Evolutionary conservation across 2,329 filamentous ascomycete species (phyloP).

Genomic region (Alternaria sp.): DNA sequence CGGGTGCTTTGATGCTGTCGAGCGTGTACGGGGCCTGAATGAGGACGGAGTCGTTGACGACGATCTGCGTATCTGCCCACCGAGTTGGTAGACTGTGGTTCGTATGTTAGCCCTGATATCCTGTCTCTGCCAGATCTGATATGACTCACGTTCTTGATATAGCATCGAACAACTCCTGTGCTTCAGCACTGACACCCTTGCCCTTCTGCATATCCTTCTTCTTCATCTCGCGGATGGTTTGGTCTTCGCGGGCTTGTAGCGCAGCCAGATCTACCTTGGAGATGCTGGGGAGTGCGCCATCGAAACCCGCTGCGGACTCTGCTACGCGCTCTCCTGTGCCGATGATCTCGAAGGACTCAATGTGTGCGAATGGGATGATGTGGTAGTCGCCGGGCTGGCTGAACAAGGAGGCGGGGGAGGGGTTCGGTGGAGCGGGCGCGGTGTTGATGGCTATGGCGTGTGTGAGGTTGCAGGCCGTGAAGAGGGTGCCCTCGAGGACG

Average conservation of each 20-base stretch:
- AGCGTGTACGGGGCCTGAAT: constrained; percentile 64
- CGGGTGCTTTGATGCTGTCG: constrained; percentile 59
- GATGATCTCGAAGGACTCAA: constrained; percentile 64
- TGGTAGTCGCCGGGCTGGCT: constrained; percentile 62
- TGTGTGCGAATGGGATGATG: constrained; percentile 65
- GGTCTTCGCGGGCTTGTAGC: constrained; percentile 62
- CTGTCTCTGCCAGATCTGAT: not conserved
- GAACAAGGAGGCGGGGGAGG: constrained; percentile 48
- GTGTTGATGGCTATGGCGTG: constrained; percentile 68
- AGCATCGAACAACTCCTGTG: constrained; percentile 68
- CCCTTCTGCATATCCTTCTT: constrained; percentile 64
- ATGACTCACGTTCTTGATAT: constrained; percentile 61
- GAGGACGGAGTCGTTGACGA: constrained; percentile 66
- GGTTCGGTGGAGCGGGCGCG: constrained; percentile 53
- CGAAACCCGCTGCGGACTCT: constrained; percentile 52
- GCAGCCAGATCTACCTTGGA: constrained; percentile 62
- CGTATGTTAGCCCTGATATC: constrained; percentile 9
- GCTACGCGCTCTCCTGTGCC: constrained; percentile 43
- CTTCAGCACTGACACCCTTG: constrained; percentile 66
- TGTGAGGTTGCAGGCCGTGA: constrained; percentile 66
- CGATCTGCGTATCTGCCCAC: constrained; percentile 65
- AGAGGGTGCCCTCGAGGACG: constrained; percentile 67
- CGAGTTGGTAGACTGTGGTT: constrained; percentile 57
- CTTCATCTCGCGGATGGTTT: constrained; percentile 62
- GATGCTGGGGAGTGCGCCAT: constrained; percentile 53